These are phyloP conservation scores for Colletotrichum sp. DNA, from an alignment of 2,329 filamentous ascomycete genomes.

Conservation along the genomic window DNA sequence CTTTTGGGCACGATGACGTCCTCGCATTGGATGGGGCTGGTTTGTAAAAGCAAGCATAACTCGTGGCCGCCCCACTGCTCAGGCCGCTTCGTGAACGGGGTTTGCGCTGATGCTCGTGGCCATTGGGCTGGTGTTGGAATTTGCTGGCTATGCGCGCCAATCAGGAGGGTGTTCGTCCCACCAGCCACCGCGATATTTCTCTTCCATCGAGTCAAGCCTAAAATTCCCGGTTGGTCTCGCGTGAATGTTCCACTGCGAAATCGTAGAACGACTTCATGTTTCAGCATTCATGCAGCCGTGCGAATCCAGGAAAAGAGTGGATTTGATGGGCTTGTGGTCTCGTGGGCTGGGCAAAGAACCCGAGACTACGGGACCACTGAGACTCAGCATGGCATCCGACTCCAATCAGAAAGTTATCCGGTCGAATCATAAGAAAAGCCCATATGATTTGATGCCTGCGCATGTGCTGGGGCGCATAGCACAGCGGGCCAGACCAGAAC, in stretches of 20 bases:
- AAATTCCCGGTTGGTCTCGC: neutral
- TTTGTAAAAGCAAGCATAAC: neutral
- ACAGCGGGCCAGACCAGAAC: neutral
- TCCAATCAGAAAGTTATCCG: neutral
- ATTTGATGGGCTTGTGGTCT: neutral
- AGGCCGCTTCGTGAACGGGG: neutral
- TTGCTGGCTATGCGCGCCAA: neutral
- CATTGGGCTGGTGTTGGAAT: neutral
- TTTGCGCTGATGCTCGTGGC: neutral
- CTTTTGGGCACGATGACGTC: conserved; percentile 1
- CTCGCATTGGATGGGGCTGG: neutral
- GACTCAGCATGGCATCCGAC: neutral
- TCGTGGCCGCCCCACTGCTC: neutral
- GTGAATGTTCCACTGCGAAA: neutral
- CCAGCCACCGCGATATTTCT: neutral
- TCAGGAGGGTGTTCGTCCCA: neutral
- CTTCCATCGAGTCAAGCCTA: neutral
- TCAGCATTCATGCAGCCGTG: neutral
- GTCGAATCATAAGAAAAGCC: neutral
- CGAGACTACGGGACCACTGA: neutral
- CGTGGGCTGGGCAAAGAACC: neutral
- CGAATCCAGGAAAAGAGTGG: neutral
- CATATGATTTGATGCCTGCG: neutral
- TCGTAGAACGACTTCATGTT: neutral
- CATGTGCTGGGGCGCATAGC: neutral